phyloP scores from a whole-genome alignment of 2,329 filamentous ascomycete genomes.

The Sporothrix variecibatus region DNA sequence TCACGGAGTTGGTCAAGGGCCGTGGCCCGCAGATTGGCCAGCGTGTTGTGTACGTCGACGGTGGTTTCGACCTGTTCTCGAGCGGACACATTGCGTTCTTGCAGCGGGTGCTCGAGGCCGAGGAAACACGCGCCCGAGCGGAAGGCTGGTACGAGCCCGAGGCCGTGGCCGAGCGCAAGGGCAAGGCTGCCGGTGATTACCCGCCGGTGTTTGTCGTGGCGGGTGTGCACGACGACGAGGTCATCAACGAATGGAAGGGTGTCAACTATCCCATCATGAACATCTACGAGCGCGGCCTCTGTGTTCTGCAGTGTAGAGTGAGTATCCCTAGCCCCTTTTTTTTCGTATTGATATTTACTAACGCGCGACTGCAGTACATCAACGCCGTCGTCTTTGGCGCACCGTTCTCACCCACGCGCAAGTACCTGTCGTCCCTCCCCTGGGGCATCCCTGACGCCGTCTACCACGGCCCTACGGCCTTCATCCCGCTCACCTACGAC shows the following conservation, averaged over 20 bases:
- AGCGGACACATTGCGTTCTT: constrained; percentile 97
- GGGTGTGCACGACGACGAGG: constrained; percentile 89
- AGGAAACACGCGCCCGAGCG: constrained; percentile 67
- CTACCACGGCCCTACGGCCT: constrained; percentile 94
- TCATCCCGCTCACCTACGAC: constrained; percentile 79
- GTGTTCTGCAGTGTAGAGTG: constrained; percentile 91
- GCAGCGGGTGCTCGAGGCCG: constrained; percentile 70
- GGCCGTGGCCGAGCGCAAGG: constrained; percentile 62
- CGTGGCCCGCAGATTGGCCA: constrained; percentile 74
- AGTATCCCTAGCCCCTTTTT: constrained; percentile 34
- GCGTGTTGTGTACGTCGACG: constrained; percentile 90
- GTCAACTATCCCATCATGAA: constrained; percentile 99
- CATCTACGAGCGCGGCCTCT: constrained; percentile 92
- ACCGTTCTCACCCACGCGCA: constrained; percentile 79
- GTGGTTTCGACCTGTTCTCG: constrained; percentile 94
- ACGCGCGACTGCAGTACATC: constrained; percentile 64
- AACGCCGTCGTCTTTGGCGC: constrained; percentile 86
- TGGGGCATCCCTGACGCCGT: constrained; percentile 75
- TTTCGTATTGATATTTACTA: constrained; percentile 6
- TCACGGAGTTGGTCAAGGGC: constrained; percentile 65
- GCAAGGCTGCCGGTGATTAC: constrained; percentile 68
- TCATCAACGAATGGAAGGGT: constrained; percentile 96
- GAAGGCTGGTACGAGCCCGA: constrained; percentile 75
- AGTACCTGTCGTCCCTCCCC: constrained; percentile 75
- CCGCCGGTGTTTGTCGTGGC: constrained; percentile 84